Base-by-base conservation (phyloP, 768 basidiomycete genomes). In the Tylopilus vinaceipallidus region DNA sequence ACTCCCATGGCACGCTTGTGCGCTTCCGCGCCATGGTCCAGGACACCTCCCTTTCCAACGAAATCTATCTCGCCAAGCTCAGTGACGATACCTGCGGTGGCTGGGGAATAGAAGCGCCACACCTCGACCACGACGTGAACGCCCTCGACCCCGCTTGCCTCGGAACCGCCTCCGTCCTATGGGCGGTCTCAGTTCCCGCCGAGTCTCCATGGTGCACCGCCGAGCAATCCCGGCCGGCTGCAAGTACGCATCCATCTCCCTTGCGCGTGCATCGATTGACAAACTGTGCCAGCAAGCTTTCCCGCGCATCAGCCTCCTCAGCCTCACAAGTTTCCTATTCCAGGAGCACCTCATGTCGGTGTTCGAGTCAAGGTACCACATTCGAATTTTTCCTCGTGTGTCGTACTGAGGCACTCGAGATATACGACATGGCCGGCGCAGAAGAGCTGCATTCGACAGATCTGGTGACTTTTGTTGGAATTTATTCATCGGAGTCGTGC, bases 1-100 rank as follows among this genome's bases (percentile, higher is more conserved):
- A 81, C 57, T 61, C 63, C 10, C 70, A 75, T 51, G 72, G 82
- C n/a, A 68, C 80, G 0, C 75, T 91, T 4, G 86, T 92, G 3
- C 73, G 78, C 17, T 91, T 91, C 64, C 77, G 80, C 27, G 84
- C 78, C 22, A 88, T 91, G 85, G 74, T 91, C 26, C 91, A 93
- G 64, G 90, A 91, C 61, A 90, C 88, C 2, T 88, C 88, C 3
- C 62, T 78, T 16, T 81, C 85, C 6, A 78, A 80, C 0, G 86
- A 91, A 61, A 73, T 93, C 54, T 92, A 92, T 65, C 71, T 88
- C 35, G 76, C 81, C 3, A 73, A 61, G 35, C 65, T 71, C 22
- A 48, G 60, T 36, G 64, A 71, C 30, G 74, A 72, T 2, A 61
- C 59, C 36, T 81, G 77, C 48, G 88, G 86, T 23, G 90, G 89